Conservation (phyloP, 2,329 filamentous ascomycete species). For the Didymella segeticola region DNA sequence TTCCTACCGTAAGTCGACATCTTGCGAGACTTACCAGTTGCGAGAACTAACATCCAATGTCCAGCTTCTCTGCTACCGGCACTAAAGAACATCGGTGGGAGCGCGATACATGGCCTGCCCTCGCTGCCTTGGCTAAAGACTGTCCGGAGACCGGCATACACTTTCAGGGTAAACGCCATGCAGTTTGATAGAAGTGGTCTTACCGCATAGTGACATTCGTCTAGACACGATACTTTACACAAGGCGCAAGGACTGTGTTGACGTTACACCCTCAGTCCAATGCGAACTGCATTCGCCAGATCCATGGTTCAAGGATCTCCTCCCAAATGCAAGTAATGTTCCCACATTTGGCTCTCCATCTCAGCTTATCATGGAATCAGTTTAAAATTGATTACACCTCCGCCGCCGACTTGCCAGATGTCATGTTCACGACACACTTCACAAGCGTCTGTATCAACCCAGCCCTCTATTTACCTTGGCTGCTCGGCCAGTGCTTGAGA, state of each 20-base stretch:
- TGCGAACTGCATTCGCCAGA: background rate
- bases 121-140: background rate
- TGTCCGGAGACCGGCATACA: background rate
- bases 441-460: background rate
- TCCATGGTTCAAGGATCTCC: background rate
- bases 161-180: background rate
- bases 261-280: background rate
- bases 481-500: background rate
- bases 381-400: background rate
- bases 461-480: background rate
- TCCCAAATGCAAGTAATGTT: background rate
- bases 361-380: background rate
- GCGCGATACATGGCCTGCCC: background rate
- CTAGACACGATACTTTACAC: conserved; percentile 1
- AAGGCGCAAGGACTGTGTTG: background rate
- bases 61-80: background rate
- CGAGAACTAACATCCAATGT: background rate
- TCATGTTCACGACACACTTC: background rate
- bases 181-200: background rate
- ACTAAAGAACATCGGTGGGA: background rate
- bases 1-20: background rate
- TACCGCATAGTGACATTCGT: background rate
- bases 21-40: background rate
- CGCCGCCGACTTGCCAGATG: background rate
- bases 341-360: background rate